Conservation (phyloP, 768 basidiomycete genomes). For the Mycena metata region DNA sequence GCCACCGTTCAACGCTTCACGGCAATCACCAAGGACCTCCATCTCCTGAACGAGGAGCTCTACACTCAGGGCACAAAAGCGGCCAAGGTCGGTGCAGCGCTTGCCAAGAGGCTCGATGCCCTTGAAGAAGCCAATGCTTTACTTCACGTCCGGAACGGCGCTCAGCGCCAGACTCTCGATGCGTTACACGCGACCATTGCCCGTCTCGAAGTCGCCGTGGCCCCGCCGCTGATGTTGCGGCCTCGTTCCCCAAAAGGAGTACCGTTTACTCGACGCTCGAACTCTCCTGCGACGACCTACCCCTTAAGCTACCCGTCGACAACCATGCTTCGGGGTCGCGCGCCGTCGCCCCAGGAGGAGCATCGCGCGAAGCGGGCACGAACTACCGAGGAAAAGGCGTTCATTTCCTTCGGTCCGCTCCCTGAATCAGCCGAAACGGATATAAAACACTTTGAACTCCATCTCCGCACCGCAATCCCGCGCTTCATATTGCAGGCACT, state of each 20-base stretch:
- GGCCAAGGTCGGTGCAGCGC: neutral
- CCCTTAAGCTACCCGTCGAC: too few species aligned
- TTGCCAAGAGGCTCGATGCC: neutral
- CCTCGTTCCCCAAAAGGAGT: too few species aligned
- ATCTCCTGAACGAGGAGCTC: neutral
- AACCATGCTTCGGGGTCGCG: too few species aligned
- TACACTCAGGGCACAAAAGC: neutral
- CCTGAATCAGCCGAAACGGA: neutral
- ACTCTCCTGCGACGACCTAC: too few species aligned
- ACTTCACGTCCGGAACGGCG: neutral
- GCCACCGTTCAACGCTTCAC: conserved; percentile 3
- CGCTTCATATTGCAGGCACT: neutral
- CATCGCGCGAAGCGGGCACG: too few species aligned
- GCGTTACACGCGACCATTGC: neutral
- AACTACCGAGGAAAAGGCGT: neutral
- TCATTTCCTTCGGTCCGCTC: neutral
- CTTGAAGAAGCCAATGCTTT: neutral
- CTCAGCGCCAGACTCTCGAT: neutral
- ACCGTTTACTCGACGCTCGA: too few species aligned
- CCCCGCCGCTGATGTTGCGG: neutral
- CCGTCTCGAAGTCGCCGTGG: neutral
- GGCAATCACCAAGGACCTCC: neutral
- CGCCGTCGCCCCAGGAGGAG: too few species aligned
- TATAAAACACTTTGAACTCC: neutral
- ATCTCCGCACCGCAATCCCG: conserved; percentile 13